Evolutionary conservation across 2,329 filamentous ascomycete species (phyloP).

Genomic region (Pseudogymnoascus sp.): DNA sequence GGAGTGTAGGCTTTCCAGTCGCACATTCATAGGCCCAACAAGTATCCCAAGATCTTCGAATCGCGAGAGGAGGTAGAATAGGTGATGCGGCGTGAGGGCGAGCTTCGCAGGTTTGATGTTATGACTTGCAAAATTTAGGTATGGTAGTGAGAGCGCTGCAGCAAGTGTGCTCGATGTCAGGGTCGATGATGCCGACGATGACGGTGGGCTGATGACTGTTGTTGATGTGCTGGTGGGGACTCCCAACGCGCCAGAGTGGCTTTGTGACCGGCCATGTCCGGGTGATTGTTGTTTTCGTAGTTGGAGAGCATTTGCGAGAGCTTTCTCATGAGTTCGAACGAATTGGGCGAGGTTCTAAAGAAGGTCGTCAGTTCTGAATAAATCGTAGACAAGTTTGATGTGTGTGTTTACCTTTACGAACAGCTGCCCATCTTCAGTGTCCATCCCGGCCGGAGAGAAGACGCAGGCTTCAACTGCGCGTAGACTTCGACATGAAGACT

Average conservation of each 20-base stretch:
- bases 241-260: constrained; percentile 48
- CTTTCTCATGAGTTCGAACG: constrained; percentile 95
- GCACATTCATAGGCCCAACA: constrained; percentile 92
- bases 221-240: constrained; percentile 27
- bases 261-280: constrained; percentile 62
- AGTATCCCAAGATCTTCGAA: constrained; percentile 88
- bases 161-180: constrained; percentile 69
- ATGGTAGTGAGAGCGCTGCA: constrained; percentile 76
- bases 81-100: constrained; percentile 86
- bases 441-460: constrained; percentile 28
- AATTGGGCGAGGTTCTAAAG: constrained; percentile 85
- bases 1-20: constrained; percentile 87
- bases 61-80: constrained; percentile 90
- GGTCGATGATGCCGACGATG: constrained; percentile 49
- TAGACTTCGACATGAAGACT: constrained; percentile 10
- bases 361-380: constrained; percentile 18
- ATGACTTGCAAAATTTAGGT: constrained; percentile 76
- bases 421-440: constrained; percentile 78
- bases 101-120: constrained; percentile 83
- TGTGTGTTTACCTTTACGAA: constrained; percentile 68
- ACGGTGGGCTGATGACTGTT: constrained; percentile 47
- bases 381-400: not conserved
- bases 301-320: constrained; percentile 89
- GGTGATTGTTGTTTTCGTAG: constrained; percentile 62
- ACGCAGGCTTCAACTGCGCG: constrained; percentile 4